phyloP scores from a whole-genome alignment of 2,329 filamentous ascomycete genomes.

The Alternaria ethzedia region DNA sequence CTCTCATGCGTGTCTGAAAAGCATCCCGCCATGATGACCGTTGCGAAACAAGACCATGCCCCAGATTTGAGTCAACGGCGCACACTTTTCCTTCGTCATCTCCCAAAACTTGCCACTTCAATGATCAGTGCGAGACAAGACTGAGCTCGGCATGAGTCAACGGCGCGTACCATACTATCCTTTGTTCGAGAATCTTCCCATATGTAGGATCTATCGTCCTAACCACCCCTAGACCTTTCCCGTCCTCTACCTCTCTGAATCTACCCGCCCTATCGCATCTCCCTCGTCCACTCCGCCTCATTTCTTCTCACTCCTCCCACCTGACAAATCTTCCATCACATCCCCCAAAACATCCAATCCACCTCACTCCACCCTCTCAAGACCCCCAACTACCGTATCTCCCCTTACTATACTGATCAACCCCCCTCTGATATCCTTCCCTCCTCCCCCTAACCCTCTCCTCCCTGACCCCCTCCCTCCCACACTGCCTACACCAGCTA shows the following conservation, averaged over 20 bases:
- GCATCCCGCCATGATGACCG: too few species aligned
- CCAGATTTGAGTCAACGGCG: not conserved
- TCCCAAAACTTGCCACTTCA: not conserved
- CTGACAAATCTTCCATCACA: too few species aligned
- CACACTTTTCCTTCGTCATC: not conserved
- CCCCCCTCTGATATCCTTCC: too few species aligned
- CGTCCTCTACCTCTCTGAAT: not conserved
- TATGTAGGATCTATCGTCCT: fast-evolving
- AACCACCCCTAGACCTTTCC: not conserved
- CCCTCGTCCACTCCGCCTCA: not conserved
- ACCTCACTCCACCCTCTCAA: too few species aligned
- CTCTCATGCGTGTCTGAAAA: not conserved
- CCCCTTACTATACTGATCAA: too few species aligned
- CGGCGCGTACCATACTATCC: not conserved
- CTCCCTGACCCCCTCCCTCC: slow-evolving; percentile 8
- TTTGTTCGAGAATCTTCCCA: not conserved
- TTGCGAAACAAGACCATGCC: not conserved
- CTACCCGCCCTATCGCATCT: not conserved
- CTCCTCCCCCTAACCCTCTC: not conserved
- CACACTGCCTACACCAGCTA: slow-evolving; percentile 27
- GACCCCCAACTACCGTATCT: too few species aligned
- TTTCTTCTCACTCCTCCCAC: not conserved
- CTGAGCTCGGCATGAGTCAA: not conserved
- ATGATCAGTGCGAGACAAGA: not conserved
- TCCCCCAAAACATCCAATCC: too few species aligned